These are phyloP conservation scores for Endogone sp. DNA, from an alignment of 192 early-diverging fungal genomes.

Conservation along the genomic window DNA sequence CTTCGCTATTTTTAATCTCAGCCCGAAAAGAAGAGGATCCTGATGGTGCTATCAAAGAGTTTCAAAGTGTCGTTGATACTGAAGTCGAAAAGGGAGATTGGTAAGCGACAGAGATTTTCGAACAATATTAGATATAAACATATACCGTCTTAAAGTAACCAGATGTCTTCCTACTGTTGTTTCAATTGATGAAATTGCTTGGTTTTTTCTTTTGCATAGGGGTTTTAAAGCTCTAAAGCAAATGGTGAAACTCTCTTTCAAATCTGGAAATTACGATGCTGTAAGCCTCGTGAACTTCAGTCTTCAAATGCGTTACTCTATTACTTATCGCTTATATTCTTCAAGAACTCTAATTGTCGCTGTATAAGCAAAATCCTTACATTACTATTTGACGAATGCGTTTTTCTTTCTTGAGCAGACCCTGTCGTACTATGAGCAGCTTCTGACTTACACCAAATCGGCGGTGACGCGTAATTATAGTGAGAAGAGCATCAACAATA, in stretches of 20 bases:
- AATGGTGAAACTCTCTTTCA: slow-evolving; percentile 77
- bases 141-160: neutral
- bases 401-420: slow-evolving; percentile 41
- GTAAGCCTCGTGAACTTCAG: no score
- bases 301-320: no score
- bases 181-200: neutral
- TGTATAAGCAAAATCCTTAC: no score
- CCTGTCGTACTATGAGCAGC: slow-evolving; percentile 63
- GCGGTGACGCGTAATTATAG: slow-evolving; percentile 82
- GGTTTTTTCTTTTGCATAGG: slow-evolving; percentile 40
- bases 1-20: slow-evolving; percentile 22
- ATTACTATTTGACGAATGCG: no score
- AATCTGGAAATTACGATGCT: slow-evolving; percentile 55
- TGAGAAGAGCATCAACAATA: slow-evolving; percentile 91
- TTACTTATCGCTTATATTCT: no score
- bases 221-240: slow-evolving; percentile 90
- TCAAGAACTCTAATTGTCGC: no score
- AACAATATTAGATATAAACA: neutral
- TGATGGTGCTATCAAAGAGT: slow-evolving; percentile 65
- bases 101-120: no score
- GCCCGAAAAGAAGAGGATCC: slow-evolving; percentile 77
- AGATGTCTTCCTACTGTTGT: no score
- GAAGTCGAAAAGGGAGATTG: slow-evolving; percentile 84
- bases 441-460: slow-evolving; percentile 71
- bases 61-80: slow-evolving; percentile 71